Base-by-base conservation (phyloP, 2,329 filamentous ascomycete genomes). In the Colletotrichum kahawae region DNA sequence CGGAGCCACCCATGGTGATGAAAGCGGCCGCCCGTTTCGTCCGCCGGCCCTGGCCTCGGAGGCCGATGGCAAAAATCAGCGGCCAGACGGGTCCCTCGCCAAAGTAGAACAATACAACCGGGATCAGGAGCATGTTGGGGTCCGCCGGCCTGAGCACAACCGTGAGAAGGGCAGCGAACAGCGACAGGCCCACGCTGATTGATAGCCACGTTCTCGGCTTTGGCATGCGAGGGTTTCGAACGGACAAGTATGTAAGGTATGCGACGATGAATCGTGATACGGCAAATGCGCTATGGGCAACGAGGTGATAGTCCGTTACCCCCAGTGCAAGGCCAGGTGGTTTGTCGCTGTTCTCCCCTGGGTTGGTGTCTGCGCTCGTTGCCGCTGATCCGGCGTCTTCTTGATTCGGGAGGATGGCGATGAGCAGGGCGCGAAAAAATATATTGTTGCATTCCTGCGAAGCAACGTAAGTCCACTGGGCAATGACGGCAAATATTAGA, bases 1-100 rank as follows among this genome's bases (percentile, higher is more conserved):
- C 94, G 2, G 90, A 92, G 1, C 92, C 93, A 65, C 93, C 94
- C 82, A 93, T 95, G 2, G 96, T 94, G 77, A 97, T 92, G 82
- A 92, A 94, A 2, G 93, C 93, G 0, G 93, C 93, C 0, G 93
- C 95, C 63, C 93, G 90, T 85, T 97, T 97, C 5, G 94, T 95
- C 77, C 95, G 90, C n/a, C 91, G 89, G 0, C 95, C 95, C 65
- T 97, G 90, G 1, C 95, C 95, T 4, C 95, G 91, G 74, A 98
- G 92, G 4, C 93, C 94, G 14, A 97, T 89, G 5, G 94, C 92
- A 78, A 95, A 95, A 75, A 97, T 92, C 2, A 96, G 92, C 0
- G 95, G 95, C 88, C 95, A 98, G 78, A 95, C 91, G 67, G 95
- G 95, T 0, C 93, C 94, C 82, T 96, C 95, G 80, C 94, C 95